Conservation (phyloP, 73 alveolate genomes). For the Paramecium sonneborni region DNA sequence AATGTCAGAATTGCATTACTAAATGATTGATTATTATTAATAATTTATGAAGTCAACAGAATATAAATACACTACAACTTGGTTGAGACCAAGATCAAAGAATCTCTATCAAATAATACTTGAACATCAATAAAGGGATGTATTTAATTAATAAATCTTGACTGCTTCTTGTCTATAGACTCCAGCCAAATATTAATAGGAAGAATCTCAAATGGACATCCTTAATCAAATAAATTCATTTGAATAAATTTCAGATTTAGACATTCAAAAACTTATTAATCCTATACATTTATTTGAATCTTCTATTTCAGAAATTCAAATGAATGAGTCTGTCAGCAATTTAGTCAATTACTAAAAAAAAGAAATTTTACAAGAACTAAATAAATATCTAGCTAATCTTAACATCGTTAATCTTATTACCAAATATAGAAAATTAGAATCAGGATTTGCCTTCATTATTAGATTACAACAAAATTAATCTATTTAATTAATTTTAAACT, state of each 20-base stretch:
- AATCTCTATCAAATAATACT: background rate
- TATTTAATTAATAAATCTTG: background rate
- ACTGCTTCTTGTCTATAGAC: background rate
- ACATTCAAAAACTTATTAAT: background rate
- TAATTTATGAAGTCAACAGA: slow-evolving; percentile 17
- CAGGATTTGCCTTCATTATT: background rate
- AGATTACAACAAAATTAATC: background rate
- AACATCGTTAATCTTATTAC: background rate
- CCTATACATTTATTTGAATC: background rate
- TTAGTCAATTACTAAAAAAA: background rate
- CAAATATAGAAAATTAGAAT: background rate
- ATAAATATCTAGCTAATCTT: background rate
- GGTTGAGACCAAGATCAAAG: background rate
- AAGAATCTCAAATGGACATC: background rate
- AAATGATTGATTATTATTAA: background rate
- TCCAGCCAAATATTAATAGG: background rate
- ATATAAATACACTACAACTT: background rate
- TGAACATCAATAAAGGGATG: background rate
- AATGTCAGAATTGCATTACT: slow-evolving; percentile 32
- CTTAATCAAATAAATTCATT: background rate
- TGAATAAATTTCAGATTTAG: background rate
- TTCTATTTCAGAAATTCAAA: background rate
- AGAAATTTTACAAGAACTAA: background rate
- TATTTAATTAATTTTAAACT: background rate
- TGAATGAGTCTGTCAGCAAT: background rate